phyloP scores from a whole-genome alignment of 2,329 filamentous ascomycete genomes.

The Venturia pyrina region DNA sequence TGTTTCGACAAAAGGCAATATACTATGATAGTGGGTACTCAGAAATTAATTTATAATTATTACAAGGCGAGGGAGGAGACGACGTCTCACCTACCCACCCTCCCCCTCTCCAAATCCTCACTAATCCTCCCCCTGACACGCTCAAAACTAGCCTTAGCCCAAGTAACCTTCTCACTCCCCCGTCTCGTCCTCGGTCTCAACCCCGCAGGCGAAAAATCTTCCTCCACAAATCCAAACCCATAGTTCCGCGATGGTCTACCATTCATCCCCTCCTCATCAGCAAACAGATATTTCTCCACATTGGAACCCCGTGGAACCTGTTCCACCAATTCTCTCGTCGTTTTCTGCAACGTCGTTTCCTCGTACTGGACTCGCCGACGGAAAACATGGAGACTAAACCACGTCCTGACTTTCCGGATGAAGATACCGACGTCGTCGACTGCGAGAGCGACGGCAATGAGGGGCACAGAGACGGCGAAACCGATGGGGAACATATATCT shows the following conservation, averaged over 20 bases:
- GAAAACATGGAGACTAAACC: not conserved
- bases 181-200: not conserved
- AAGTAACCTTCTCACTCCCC: not conserved
- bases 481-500: conserved; percentile 48
- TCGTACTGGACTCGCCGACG: not conserved
- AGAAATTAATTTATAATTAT: too few species aligned
- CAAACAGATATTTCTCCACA: not conserved
- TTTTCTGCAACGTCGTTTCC: not conserved
- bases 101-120: conserved; percentile 8
- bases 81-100: not conserved
- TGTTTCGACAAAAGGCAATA: too few species aligned
- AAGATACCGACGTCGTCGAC: conserved; percentile 30
- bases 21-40: too few species aligned
- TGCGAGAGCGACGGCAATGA: conserved; percentile 36
- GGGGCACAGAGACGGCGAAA: conserved; percentile 42
- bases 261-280: not conserved
- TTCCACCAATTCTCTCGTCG: not conserved
- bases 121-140: not conserved
- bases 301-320: not conserved
- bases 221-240: not conserved
- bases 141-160: conserved; percentile 4
- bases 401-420: not conserved
- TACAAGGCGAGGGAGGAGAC: too few species aligned
- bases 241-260: not conserved
- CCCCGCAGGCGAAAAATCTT: not conserved